A percentile compares a stretch with the other conserved stretches of the same genome.
Evolutionary conservation across 2,329 filamentous ascomycete species (phyloP).

Genomic region (Arthrobotrys pseudoclavata): DNA sequence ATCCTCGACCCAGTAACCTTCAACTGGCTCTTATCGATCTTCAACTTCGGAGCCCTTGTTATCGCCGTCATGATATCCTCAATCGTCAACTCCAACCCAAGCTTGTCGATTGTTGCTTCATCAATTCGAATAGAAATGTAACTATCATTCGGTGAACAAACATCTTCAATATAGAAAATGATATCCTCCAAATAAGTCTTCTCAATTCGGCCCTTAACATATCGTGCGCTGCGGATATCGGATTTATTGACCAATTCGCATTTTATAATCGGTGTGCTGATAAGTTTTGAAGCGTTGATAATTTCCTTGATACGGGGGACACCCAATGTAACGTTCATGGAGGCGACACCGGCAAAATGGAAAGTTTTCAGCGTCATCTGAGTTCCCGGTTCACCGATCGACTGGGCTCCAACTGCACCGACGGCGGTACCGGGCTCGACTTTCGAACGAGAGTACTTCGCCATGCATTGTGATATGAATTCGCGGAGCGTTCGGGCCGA

Average conservation of each 20-base stretch:
- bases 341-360: constrained; percentile 99
- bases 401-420: constrained; percentile 95
- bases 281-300: constrained; percentile 95
- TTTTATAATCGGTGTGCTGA: constrained; percentile 93
- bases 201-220: constrained; percentile 93
- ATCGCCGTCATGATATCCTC: constrained; percentile 83
- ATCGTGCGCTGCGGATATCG: constrained; percentile 82
- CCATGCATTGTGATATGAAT: constrained; percentile 85
- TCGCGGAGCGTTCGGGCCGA: constrained; percentile 78
- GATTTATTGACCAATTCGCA: constrained; percentile 84
- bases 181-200: constrained; percentile 91
- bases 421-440: constrained; percentile 96
- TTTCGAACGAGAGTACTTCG: constrained; percentile 90
- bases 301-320: constrained; percentile 99
- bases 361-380: constrained; percentile 99
- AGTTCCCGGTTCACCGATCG: constrained; percentile 96
- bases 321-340: constrained; percentile 99
- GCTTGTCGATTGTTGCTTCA: constrained; percentile 79
- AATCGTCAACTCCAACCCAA: constrained; percentile 83
- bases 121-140: constrained; percentile 87
- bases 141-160: constrained; percentile 82
- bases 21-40: constrained; percentile 77
- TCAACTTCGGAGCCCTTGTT: constrained; percentile 83
- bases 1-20: constrained; percentile 75
- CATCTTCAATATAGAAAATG: constrained; percentile 85